Base-by-base conservation (phyloP, 345 rosid genomes). In the Eutrema japonicum region DNA sequence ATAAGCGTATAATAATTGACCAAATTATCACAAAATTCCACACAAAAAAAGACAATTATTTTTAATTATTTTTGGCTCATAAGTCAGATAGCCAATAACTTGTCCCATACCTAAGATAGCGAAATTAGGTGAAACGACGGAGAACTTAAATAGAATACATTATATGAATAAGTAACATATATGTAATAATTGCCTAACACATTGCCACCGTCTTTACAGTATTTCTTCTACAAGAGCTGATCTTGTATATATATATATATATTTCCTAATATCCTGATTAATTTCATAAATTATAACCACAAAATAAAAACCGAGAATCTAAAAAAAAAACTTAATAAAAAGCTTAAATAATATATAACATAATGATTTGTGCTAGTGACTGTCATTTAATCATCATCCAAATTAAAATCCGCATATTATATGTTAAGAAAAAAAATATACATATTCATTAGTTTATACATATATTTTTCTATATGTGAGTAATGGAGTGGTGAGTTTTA, bases 191-290 rank as follows among this genome's bases (percentile, higher is more conserved):
- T 36, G 56, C 62, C 78, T 26, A 59, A 66, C 69, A 43, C 63
- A 60, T 42, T 51, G 33, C 68, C 73, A 68, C 74, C 78, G 78
- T 45, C 73, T 13, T 60, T 73, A 68, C 73, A 67, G 41, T n/a
- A 50, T 4, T 50, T 50, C 50, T 29, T 65, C 11, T 40, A 56
- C 45, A 18, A 11, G 10, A 36, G 27, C 18, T 51, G 55, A 64
- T 10, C 6, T 14, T 16, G 14, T 1, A 43, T 45, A 5, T 18
- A 14, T 1, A 61, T 27, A 4, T 38, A 2, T 43, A 0, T 10
- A 16, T 57, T 37, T 9, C 13, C 0, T 50, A 50, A 26, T 11
- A 37, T 46, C 22, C 22, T 40, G 26, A 29, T 49, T 71, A 40
- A 29, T 59, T 18, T 60, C 66, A 45, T 14, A 46, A 37, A 2